phyloP scores from a whole-genome alignment of 805 yeast species.

The Candida chauliodis region DNA sequence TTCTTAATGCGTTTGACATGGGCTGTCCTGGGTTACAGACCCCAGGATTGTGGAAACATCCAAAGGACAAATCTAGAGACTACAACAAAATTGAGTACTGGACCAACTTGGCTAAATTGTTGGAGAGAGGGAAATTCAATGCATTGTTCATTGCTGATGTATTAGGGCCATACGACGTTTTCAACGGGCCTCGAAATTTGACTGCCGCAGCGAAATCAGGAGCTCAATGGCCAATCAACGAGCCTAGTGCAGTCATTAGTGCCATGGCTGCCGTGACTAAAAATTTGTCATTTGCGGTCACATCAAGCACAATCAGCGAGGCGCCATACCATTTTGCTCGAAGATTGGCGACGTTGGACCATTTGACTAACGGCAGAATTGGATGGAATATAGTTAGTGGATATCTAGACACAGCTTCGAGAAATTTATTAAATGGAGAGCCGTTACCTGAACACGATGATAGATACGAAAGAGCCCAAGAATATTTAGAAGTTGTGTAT shows the following conservation, averaged over 20 bases:
- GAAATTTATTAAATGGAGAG: conserved; percentile 34
- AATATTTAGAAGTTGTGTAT: conserved; percentile 37
- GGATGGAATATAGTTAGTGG: conserved; percentile 48
- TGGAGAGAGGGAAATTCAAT: conserved; percentile 39
- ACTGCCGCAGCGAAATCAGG: conserved; percentile 32
- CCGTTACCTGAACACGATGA: conserved; percentile 37
- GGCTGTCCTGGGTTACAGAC: conserved; percentile 20
- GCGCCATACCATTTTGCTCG: conserved; percentile 41
- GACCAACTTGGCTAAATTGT: conserved; percentile 36
- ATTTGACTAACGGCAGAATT: conserved; percentile 40
- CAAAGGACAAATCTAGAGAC: conserved; percentile 29
- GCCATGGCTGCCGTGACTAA: conserved; percentile 46
- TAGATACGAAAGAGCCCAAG: conserved; percentile 40
- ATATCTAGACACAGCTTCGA: conserved; percentile 39
- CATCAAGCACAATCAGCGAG: conserved; percentile 42
- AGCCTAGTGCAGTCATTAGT: conserved; percentile 32
- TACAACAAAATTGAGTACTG: conserved; percentile 25
- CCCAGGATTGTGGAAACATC: conserved; percentile 37
- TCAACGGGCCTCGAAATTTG: conserved; percentile 36
- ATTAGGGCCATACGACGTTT: conserved; percentile 38
- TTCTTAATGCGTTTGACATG: conserved; percentile 39
- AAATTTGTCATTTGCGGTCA: conserved; percentile 38
- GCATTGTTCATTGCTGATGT: conserved; percentile 41
- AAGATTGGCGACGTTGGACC: conserved; percentile 43
- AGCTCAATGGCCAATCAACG: conserved; percentile 36